phyloP scores from a whole-genome alignment of 495 filamentous ascomycete genomes.

The Penicillium atrosanguineum region DNA sequence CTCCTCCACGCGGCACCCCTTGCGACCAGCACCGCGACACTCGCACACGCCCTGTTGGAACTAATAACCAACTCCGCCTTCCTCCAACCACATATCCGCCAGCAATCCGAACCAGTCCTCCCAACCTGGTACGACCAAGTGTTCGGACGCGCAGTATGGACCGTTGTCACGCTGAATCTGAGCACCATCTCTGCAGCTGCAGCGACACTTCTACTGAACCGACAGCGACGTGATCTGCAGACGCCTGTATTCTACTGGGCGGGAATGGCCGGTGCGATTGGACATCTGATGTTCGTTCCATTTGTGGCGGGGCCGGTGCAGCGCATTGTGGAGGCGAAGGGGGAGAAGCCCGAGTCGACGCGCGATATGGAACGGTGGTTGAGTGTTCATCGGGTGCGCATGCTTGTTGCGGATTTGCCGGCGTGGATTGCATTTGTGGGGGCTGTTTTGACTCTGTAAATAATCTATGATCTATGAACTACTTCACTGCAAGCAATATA shows the following conservation, averaged over 20 bases:
- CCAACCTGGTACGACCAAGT: constrained; percentile 14
- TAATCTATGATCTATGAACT: too few relatives aligned
- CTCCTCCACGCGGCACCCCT: constrained; percentile 37
- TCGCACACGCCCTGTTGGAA: constrained; percentile 34
- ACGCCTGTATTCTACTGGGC: constrained; percentile 18
- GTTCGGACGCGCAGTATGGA: constrained; percentile 11
- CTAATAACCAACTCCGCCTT: constrained; percentile 28
- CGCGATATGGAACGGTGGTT: constrained; percentile 20
- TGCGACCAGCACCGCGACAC: constrained; percentile 37
- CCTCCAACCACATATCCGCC: constrained; percentile 4
- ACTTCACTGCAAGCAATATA: too few relatives aligned
- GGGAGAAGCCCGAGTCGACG: constrained; percentile 9
- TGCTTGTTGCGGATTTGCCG: constrained; percentile 18
- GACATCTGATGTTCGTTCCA: constrained; percentile 23
- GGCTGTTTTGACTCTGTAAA: constrained; percentile 15
- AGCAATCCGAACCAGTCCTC: constrained; percentile 15
- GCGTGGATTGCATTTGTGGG: constrained; percentile 19
- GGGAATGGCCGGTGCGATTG: constrained; percentile 13
- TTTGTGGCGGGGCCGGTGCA: constrained; percentile 17
- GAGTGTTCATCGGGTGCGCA: constrained; percentile 18
- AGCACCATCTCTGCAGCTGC: constrained; percentile 7
- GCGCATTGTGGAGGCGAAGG: constrained; percentile 15
- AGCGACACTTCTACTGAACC: constrained; percentile 7
- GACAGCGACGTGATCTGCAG: constrained; percentile 3
- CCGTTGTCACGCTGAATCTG: constrained; percentile 13